These are phyloP conservation scores for Gymnopilus junonius DNA, from an alignment of 768 basidiomycete genomes.

Conservation along the genomic window DNA sequence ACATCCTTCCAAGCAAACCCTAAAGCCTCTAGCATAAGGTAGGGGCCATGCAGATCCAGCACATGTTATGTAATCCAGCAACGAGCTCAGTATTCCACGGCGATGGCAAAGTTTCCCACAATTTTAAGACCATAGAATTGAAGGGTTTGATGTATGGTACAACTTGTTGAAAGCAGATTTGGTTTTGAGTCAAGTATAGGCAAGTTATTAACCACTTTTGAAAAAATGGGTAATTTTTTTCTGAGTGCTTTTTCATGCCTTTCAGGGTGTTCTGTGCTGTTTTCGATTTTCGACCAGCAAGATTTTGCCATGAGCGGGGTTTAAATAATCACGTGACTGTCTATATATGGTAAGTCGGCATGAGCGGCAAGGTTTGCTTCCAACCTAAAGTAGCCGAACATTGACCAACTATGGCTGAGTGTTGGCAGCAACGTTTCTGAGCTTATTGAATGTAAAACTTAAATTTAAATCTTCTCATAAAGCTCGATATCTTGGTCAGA, in stretches of 20 bases:
- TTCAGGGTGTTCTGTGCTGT: not conserved
- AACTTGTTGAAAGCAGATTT: not conserved
- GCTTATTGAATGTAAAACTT: too few species aligned
- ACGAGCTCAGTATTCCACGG: slow-evolving; percentile 1
- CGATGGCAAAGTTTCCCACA: slow-evolving; percentile 1
- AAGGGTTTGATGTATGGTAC: not conserved
- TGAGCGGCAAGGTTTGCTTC: too few species aligned
- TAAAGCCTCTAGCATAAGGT: slow-evolving; percentile 9
- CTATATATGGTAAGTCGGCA: not conserved
- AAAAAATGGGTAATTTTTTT: slow-evolving; percentile 1
- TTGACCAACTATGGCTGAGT: too few species aligned
- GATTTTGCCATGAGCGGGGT: slow-evolving; percentile 1
- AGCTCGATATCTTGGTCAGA: too few species aligned
- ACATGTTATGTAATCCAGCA: slow-evolving; percentile 16
- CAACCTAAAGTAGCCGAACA: too few species aligned
- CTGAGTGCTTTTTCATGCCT: slow-evolving; percentile 3
- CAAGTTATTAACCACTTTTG: slow-evolving; percentile 7
- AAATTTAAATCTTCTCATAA: too few species aligned
- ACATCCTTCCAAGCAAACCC: too few species aligned
- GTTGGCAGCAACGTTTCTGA: too few species aligned
- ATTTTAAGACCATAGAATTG: slow-evolving; percentile 8
- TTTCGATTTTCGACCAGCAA: not conserved
- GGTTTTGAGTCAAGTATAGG: not conserved
- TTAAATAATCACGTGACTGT: not conserved
- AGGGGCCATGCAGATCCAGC: slow-evolving; percentile 18